These are phyloP conservation scores for Malus hybrid DNA, from an alignment of 331 rosid genomes.

Conservation along the genomic window DNA sequence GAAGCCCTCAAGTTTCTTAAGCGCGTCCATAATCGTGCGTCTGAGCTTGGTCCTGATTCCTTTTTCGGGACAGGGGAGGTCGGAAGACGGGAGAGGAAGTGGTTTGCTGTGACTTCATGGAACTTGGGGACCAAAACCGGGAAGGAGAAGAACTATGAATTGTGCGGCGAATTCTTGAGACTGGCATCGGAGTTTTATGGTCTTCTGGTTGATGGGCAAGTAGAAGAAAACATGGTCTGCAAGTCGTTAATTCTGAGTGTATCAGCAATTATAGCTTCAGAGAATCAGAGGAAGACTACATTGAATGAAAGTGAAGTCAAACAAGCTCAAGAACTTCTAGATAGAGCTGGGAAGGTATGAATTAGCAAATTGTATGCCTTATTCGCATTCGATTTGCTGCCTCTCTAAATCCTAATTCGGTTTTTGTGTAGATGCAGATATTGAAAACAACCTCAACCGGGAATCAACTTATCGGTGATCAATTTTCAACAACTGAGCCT, in stretches of 20 bases:
- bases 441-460: slow-evolving; percentile 52
- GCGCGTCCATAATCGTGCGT: slow-evolving; percentile 47
- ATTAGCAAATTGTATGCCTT: neutral
- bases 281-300: slow-evolving; percentile 47
- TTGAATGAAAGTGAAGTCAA: slow-evolving; percentile 66
- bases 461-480: slow-evolving; percentile 31
- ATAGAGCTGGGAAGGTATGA: slow-evolving; percentile 83
- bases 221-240: slow-evolving; percentile 49
- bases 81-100: slow-evolving; percentile 79
- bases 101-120: slow-evolving; percentile 91
- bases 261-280: slow-evolving; percentile 71
- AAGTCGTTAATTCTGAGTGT: slow-evolving; percentile 60
- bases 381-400: neutral
- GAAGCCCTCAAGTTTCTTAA: slow-evolving; percentile 54
- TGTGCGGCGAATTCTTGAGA: slow-evolving; percentile 60
- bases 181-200: slow-evolving; percentile 64
- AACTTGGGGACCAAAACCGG: slow-evolving; percentile 74
- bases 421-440: slow-evolving; percentile 49
- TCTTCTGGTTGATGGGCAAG: slow-evolving; percentile 40
- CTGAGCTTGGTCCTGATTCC: slow-evolving; percentile 54
- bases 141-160: slow-evolving; percentile 50
- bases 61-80: slow-evolving; percentile 86
- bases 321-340: slow-evolving; percentile 56
- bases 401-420: neutral
- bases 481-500: slow-evolving; percentile 33